These are phyloP conservation scores for Lasiosphaeriaceae sp. DNA, from an alignment of 495 filamentous ascomycete genomes.

Conservation along the genomic window DNA sequence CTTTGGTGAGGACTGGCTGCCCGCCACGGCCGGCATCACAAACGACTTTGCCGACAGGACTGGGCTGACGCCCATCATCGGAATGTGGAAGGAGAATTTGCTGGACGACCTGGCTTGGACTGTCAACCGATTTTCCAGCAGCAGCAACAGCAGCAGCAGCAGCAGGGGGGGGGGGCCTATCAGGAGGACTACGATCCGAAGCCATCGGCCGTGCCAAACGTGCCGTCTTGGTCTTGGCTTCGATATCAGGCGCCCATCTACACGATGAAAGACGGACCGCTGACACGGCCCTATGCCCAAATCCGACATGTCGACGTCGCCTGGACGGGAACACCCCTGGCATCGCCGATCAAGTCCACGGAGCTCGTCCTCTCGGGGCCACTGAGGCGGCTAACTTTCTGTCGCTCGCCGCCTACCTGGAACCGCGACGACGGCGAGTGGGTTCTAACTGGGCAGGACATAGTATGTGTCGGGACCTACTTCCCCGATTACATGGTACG, in stretches of 20 bases:
- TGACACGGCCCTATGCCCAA: neutral
- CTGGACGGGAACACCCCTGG: neutral
- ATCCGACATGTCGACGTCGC: neutral
- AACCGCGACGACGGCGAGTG: neutral
- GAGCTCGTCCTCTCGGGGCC: neutral
- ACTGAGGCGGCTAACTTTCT: neutral
- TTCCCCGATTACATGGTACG: neutral
- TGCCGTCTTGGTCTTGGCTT: neutral
- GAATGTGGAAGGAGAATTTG: conserved; percentile 1
- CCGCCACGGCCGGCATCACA: neutral
- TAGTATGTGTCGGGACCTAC: no score
- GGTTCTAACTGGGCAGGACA: neutral
- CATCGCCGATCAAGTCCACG: neutral
- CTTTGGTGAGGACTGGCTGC: neutral
- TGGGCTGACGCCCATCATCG: neutral
- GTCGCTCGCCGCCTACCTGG: neutral
- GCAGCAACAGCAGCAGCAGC: no score
- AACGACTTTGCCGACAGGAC: neutral
- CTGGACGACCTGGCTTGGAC: neutral
- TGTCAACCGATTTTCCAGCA: no score
- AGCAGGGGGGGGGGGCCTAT: no score
- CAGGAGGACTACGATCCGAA: no score
- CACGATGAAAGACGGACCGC: neutral
- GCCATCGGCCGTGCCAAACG: neutral
- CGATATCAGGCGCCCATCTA: neutral